A percentile compares a stretch with the other conserved stretches of the same genome.
phyloP scores from a whole-genome alignment of 2,329 filamentous ascomycete species.

The Emmonsiellopsis sp. region DNA sequence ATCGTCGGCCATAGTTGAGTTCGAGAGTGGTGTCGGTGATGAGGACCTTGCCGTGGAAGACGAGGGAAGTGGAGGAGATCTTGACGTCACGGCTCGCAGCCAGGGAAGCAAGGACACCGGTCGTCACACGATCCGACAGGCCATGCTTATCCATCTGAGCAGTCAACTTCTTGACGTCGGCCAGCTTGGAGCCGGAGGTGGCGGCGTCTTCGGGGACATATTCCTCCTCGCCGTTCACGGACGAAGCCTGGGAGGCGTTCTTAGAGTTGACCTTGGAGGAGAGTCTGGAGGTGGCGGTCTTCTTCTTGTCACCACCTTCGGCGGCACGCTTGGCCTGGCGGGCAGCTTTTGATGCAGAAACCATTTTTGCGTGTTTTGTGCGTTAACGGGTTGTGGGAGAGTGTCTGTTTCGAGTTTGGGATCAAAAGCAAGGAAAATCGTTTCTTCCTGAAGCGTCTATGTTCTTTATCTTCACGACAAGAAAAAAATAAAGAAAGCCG shows the following conservation, averaged over 20 bases:
- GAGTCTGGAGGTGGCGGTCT: conserved; percentile 64
- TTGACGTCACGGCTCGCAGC: conserved; percentile 87
- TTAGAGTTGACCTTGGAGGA: conserved; percentile 60
- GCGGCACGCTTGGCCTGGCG: conserved; percentile 57
- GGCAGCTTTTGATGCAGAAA: conserved; percentile 60
- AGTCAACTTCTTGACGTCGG: conserved; percentile 76
- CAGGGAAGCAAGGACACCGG: conserved; percentile 85
- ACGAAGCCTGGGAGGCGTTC: conserved; percentile 53
- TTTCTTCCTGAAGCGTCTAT: neutral
- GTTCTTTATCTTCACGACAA: conserved; percentile 4
- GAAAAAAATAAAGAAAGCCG: conserved; percentile 9
- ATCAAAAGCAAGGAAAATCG: neutral
- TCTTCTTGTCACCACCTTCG: conserved; percentile 64
- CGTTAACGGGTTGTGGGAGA: neutral
- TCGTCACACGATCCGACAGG: conserved; percentile 94
- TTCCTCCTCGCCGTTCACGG: conserved; percentile 65
- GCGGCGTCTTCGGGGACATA: conserved; percentile 60
- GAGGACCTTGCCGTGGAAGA: conserved; percentile 96
- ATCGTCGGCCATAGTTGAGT: conserved; percentile 83
- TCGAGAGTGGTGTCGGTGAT: conserved; percentile 92
- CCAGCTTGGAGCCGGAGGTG: conserved; percentile 62
- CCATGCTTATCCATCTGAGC: conserved; percentile 94
- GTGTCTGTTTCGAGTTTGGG: conserved; percentile 1
- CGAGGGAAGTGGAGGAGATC: conserved; percentile 84
- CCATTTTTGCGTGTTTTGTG: conserved; percentile 39